Conservation (phyloP, 768 basidiomycete genomes). For the Brasilioporus rufonigricans region DNA sequence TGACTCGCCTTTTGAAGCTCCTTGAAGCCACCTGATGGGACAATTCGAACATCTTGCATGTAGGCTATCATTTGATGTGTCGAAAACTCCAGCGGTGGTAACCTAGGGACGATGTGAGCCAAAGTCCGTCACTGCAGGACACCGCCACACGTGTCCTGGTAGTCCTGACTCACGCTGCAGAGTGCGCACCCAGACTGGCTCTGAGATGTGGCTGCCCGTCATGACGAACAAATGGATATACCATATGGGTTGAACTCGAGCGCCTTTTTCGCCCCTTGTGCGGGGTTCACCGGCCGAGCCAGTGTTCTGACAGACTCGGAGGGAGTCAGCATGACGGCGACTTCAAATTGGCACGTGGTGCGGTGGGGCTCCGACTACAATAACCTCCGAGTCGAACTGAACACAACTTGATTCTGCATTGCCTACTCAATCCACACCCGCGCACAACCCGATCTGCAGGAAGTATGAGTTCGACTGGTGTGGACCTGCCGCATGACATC, state of each 20-base stretch:
- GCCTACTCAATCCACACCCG: too few species aligned
- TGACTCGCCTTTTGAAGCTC: too few species aligned
- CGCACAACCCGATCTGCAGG: not conserved
- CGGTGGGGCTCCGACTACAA: not conserved
- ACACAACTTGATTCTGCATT: not conserved
- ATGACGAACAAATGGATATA: constrained; percentile 1
- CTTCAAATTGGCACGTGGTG: too few species aligned
- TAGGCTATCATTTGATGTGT: not conserved
- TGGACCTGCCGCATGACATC: not conserved
- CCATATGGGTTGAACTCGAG: not conserved
- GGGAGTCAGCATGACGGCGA: not conserved
- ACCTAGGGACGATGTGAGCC: not conserved
- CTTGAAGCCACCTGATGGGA: not conserved
- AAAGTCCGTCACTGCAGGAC: not conserved
- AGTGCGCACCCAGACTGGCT: constrained; percentile 15
- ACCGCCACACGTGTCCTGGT: constrained; percentile 1
- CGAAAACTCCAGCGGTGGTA: not conserved
- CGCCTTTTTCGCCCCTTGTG: constrained; percentile 10
- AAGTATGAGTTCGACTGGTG: constrained; percentile 15
- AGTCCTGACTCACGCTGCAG: not conserved
- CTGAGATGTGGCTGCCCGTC: constrained; percentile 9
- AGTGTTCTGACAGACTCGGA: not conserved
- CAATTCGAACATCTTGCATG: not conserved
- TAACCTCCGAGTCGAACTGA: too few species aligned
- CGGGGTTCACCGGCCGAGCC: not conserved